Percentiles rank a stretch among this genome's conserved stretches.
Conservation (phyloP, 1,139 yeast species). For the Magnusiomyces suaveolens region DNA sequence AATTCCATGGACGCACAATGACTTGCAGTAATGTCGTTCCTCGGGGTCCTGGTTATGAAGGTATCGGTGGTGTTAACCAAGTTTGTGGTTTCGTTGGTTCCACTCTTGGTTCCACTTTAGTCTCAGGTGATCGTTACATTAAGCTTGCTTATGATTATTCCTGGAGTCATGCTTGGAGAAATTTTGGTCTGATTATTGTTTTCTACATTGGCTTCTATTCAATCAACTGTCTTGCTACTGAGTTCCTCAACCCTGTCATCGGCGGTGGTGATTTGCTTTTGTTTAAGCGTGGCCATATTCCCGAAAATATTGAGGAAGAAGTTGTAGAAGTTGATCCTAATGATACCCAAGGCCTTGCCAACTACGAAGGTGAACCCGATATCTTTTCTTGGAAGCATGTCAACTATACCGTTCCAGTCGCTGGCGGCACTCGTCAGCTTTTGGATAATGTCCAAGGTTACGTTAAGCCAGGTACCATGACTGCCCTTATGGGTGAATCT, state of each 20-base stretch:
- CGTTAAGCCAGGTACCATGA: conserved; percentile 51
- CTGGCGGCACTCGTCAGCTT: conserved; percentile 38
- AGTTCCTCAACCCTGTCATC: conserved; percentile 30
- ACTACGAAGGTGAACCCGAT: conserved; percentile 26
- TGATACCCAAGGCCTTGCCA: conserved; percentile 23
- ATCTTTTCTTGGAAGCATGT: conserved; percentile 41
- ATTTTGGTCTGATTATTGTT: conserved; percentile 32
- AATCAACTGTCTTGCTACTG: conserved; percentile 31
- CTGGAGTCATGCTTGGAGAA: conserved; percentile 33
- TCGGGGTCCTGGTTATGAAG: conserved; percentile 32
- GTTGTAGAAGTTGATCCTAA: conserved; percentile 39
- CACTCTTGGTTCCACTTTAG: conserved; percentile 32
- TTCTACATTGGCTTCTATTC: conserved; percentile 31
- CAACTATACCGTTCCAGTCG: conserved; percentile 40
- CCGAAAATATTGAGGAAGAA: conserved; percentile 35
- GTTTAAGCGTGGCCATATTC: conserved; percentile 40
- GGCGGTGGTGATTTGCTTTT: conserved; percentile 36
- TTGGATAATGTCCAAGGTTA: conserved; percentile 51
- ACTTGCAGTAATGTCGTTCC: conserved; percentile 31
- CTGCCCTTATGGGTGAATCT: conserved; percentile 56
- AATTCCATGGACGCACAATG: conserved; percentile 37
- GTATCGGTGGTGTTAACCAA: conserved; percentile 30
- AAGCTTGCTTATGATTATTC: conserved; percentile 30
- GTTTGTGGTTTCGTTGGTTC: conserved; percentile 39
- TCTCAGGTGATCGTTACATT: conserved; percentile 38